Base-by-base conservation (phyloP, 2,329 filamentous ascomycete species). In the Alternaria alternata region DNA sequence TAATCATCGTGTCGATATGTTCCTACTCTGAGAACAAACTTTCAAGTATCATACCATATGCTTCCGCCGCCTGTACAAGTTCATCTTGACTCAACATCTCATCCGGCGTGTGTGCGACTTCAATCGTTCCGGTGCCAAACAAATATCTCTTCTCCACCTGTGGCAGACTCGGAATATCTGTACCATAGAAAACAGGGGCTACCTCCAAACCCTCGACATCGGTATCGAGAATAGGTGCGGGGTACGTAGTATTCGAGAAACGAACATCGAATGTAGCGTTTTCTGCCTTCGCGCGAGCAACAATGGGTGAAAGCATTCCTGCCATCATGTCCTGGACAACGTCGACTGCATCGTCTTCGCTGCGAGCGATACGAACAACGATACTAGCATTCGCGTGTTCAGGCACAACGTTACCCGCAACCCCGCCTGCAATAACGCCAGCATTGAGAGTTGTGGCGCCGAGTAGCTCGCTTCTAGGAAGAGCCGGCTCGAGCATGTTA, bases 351-450 rank as follows among this genome's bases (percentile, higher is more conserved):
- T 69, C 64, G 4, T 66, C 61, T 52, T 70, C 66, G 30, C 66
- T 67, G 24, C 64, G 63, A 6, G 71, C 65, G 18, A 72, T 62
- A 5, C 70, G 69, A 22, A 92, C 85, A 2, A 88, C 85, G 36
- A 97, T 79, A 2, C 82, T 80, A 0, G 92, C 92, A n/a, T 77
- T 79, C 0, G 94, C 93, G 34, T 83, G 77, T 58, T 90, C 89
- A 0, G 94, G 87, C 41, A 98, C 91, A 9, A 98, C 93, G 69
- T 97, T 97, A 0, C 83, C 82, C 0, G 94, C 94, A 0, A 97
- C 89, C 4, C 94, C 94, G 9, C 92, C 94, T 1, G 87, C 81
- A n/a, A 97, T 84, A 8, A 81, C 76, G 1, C 94, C 94, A 16
- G 97, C 84, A 65, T 97, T 98, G 68, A 97, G 81, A 0, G 94